Conservation (phyloP, 306 rosid species). For the Fragaria nilgerrensis region DNA sequence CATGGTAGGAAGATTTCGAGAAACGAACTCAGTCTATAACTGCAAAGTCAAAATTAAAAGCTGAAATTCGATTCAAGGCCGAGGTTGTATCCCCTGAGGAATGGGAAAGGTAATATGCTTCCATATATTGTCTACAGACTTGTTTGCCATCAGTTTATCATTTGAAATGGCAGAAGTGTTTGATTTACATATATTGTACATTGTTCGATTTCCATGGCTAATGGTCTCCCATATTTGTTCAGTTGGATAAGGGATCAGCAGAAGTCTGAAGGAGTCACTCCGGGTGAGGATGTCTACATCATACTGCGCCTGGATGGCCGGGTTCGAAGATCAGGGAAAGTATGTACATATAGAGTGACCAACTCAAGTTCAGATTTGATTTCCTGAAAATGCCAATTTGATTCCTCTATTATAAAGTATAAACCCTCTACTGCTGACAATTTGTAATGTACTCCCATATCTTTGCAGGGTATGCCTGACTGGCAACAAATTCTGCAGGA, state of each 20-base stretch:
- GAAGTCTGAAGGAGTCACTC: slow-evolving; percentile 82
- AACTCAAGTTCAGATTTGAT: background rate
- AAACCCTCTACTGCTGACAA: background rate
- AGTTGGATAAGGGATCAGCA: slow-evolving; percentile 98
- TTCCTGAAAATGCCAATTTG: background rate
- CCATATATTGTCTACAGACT: slow-evolving; percentile 16
- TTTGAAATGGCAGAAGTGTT: background rate
- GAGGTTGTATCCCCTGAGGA: slow-evolving; percentile 80
- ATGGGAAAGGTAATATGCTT: slow-evolving; percentile 79
- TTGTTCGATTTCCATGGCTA: too few species aligned
- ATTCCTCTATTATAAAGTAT: background rate
- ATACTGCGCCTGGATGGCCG: slow-evolving; percentile 93
- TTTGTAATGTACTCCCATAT: background rate
- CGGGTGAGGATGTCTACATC: slow-evolving; percentile 86
- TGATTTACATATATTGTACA: background rate
- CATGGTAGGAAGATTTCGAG: slow-evolving; percentile 86
- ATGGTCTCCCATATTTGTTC: slow-evolving; percentile 16
- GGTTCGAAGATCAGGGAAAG: slow-evolving; percentile 92
- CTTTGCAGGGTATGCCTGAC: slow-evolving; percentile 93
- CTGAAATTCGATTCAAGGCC: slow-evolving; percentile 92
- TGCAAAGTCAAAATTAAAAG: slow-evolving; percentile 79
- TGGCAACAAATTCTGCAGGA: slow-evolving; percentile 81
- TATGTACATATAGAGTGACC: slow-evolving; percentile 36
- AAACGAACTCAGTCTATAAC: slow-evolving; percentile 82
- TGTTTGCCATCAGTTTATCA: background rate